Base-by-base conservation (phyloP, 2,329 filamentous ascomycete genomes). In the Epichloe amarillans region DNA sequence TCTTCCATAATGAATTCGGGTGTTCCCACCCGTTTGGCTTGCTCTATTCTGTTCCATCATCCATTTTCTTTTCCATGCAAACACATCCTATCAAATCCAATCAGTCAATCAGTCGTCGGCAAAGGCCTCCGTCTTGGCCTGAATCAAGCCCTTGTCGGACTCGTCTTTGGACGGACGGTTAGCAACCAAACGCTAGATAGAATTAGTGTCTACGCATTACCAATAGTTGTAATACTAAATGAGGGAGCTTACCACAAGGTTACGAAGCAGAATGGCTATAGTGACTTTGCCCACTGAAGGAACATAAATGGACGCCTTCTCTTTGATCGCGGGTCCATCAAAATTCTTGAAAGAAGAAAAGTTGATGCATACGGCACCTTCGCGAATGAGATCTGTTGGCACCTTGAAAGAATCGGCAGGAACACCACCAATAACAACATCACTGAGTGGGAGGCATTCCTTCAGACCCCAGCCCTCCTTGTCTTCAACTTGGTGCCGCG, bases 231-330 rank as follows among this genome's bases (percentile, higher is more conserved):
- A 21, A 17, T 38, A 17, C 14, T 47, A 17, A 36, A 50, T 17
- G 2, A 4, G 10, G 15, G 1, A 33, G 77, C 84, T 70, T 71
- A 93, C 87, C 63, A 97, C 76, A 37, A 97, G 70, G 64, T 98
- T 98, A 51, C 93, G 77, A 61, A 97, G 72, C 52, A 98, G 71
- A 36, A 96, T 83, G 15, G 91, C 87, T 64, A 97, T 97, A 0
- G 93, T 98, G 46, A 97, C 91, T 73, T 97, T 98, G 60, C 93
- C 93, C 58, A 96, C 94, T 0, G 91, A 93, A 1, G 93, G 93
- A 17, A 97, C 90, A 61, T 96, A 98, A 61, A 98, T 95, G 5
- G 88, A 89, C 2, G 93, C 93, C 72, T 90, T 95, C 66, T 96
- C 86, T 71, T 95, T 97, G 58, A 97, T 82, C 46, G 86, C 86